A percentile compares a stretch with the other conserved stretches of the same genome.
Conservation (phyloP, 495 filamentous ascomycete genomes). For the Lophium mytilinum region DNA sequence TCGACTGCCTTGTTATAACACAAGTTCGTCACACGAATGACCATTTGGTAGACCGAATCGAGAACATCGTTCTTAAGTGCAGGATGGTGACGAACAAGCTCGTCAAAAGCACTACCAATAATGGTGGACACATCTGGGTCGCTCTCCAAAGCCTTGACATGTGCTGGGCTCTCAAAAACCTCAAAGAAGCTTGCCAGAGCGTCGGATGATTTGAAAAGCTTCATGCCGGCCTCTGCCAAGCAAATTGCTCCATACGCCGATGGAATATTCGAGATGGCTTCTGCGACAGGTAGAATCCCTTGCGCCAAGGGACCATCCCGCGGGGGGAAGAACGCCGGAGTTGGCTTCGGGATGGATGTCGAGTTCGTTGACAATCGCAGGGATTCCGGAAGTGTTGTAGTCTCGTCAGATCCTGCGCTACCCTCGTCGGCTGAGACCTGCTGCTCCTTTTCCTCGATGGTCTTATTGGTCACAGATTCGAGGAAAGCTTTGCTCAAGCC, state of each 20-base stretch:
- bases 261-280: conserved; percentile 80
- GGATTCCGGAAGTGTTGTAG: too few species aligned
- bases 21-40: conserved; percentile 63
- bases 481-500: conserved; percentile 80
- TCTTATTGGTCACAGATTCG: conserved; percentile 61
- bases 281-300: conserved; percentile 73
- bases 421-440: conserved; percentile 20
- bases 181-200: conserved; percentile 83
- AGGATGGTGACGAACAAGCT: conserved; percentile 90
- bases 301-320: conserved; percentile 37
- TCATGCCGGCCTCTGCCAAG: conserved; percentile 78
- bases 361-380: too few species aligned
- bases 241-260: conserved; percentile 89
- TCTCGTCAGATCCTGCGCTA: background rate
- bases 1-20: conserved; percentile 58
- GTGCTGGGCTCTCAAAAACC: conserved; percentile 84
- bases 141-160: conserved; percentile 70
- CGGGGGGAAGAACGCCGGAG: background rate
- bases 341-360: too few species aligned
- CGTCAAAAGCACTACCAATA: conserved; percentile 82
- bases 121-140: conserved; percentile 58
- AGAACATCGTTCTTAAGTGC: conserved; percentile 69
- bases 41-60: conserved; percentile 72
- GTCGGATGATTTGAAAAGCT: conserved; percentile 74
- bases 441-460: conserved; percentile 37